Percentiles rank a stretch among this genome's conserved stretches.
Evolutionary conservation across 352 stramenopile genomes (phyloP).

Genomic region (Saprolegnia diclina): DNA sequence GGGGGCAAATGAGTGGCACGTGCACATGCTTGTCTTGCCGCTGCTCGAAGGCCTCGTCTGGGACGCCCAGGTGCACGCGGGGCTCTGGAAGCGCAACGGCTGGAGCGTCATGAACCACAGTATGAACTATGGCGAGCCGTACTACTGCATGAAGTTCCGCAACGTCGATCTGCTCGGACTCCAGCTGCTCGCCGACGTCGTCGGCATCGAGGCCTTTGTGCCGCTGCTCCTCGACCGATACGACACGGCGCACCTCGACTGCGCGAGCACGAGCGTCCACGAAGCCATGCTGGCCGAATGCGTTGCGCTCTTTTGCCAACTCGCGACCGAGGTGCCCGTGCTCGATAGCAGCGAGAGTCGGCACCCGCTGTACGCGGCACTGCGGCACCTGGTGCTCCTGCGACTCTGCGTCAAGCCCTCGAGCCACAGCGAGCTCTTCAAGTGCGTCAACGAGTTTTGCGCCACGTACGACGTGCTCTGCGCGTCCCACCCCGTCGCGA

Average conservation of each 20-base stretch:
- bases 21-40: slow-evolving; percentile 67
- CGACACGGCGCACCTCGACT: slow-evolving; percentile 53
- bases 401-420: slow-evolving; percentile 74
- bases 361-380: slow-evolving; percentile 32
- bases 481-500: slow-evolving; percentile 52
- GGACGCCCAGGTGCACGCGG: slow-evolving; percentile 78
- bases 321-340: slow-evolving; percentile 70
- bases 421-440: slow-evolving; percentile 77
- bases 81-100: slow-evolving; percentile 80
- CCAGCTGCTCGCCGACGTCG: slow-evolving; percentile 68
- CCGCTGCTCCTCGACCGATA: slow-evolving; percentile 67
- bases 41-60: slow-evolving; percentile 80
- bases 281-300: slow-evolving; percentile 75
- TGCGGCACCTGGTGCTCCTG: slow-evolving; percentile 65
- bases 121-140: slow-evolving; percentile 87
- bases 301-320: slow-evolving; percentile 62
- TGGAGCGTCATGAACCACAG: slow-evolving; percentile 83
- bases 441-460: slow-evolving; percentile 82
- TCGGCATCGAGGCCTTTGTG: slow-evolving; percentile 75
- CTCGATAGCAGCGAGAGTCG: not conserved
- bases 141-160: slow-evolving; percentile 76
- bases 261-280: slow-evolving; percentile 22
- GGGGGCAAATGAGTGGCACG: slow-evolving; percentile 43
- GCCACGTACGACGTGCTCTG: slow-evolving; percentile 69
- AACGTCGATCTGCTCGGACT: slow-evolving; percentile 76